These are phyloP conservation scores for Arthrobotrys sinensis DNA, from an alignment of 2,329 filamentous ascomycete genomes.

Conservation along the genomic window DNA sequence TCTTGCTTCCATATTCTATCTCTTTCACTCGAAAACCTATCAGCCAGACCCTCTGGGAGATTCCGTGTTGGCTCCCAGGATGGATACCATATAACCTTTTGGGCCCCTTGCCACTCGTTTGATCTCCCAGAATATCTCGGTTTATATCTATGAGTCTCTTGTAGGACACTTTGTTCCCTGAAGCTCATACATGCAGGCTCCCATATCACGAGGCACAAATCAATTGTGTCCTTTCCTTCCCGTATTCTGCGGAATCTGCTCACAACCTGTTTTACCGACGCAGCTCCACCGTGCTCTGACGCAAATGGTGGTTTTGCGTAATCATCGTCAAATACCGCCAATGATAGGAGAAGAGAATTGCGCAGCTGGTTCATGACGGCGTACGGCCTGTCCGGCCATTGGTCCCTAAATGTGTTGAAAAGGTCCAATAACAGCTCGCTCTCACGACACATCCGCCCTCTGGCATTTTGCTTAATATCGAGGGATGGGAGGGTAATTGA, in stretches of 20 bases:
- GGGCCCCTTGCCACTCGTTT: conserved; percentile 48
- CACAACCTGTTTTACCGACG: conserved; percentile 39
- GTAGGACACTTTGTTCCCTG: conserved; percentile 47
- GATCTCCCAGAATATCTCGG: conserved; percentile 43
- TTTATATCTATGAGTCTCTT: conserved; percentile 54
- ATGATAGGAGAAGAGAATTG: conserved; percentile 42
- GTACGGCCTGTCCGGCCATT: conserved; percentile 57
- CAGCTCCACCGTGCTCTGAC: conserved; percentile 46
- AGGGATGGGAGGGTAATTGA: conserved; percentile 50
- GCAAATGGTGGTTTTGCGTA: conserved; percentile 45
- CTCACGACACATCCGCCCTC: conserved; percentile 38
- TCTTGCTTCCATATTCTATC: conserved; percentile 34
- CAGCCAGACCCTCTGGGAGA: conserved; percentile 35
- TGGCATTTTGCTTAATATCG: conserved; percentile 44
- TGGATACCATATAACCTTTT: conserved; percentile 58
- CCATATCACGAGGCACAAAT: conserved; percentile 51
- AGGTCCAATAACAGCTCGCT: conserved; percentile 52
- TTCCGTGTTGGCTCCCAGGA: conserved; percentile 55
- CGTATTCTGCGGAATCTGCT: conserved; percentile 46
- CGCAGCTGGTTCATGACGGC: conserved; percentile 59
- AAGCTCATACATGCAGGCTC: conserved; percentile 50
- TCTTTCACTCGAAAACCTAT: conserved; percentile 44
- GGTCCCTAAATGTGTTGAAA: conserved; percentile 43
- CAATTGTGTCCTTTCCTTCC: conserved; percentile 31
- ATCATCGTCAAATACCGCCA: conserved; percentile 47